Conservation (phyloP, 2,329 filamentous ascomycete species). For the Aspergillus unguis region DNA sequence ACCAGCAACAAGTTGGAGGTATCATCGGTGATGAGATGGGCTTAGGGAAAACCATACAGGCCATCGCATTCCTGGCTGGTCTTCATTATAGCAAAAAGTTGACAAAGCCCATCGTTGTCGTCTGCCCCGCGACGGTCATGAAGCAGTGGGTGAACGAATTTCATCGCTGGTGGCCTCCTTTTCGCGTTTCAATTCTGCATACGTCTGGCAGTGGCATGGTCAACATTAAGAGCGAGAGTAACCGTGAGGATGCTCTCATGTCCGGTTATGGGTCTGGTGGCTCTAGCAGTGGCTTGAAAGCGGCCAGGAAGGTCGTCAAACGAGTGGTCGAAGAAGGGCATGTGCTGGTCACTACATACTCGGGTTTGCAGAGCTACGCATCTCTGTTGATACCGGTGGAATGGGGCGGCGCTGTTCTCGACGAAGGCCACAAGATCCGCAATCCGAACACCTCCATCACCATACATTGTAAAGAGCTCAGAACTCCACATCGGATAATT, state of each 20-base stretch:
- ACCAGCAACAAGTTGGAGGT: conserved; percentile 83
- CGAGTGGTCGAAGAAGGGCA: conserved; percentile 81
- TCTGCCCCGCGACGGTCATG: conserved; percentile 90
- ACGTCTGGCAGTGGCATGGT: conserved; percentile 96
- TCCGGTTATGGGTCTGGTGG: conserved; percentile 46
- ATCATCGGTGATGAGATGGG: conserved; percentile 99
- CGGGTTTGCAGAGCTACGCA: conserved; percentile 88
- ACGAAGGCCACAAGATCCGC: conserved; percentile 97
- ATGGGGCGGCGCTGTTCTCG: conserved; percentile 91
- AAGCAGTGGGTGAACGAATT: conserved; percentile 99
- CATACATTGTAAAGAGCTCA: conserved; percentile 88
- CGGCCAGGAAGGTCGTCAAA: conserved; percentile 76
- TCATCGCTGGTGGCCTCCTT: conserved; percentile 98
- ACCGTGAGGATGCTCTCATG: conserved; percentile 61
- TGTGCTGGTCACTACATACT: conserved; percentile 92
- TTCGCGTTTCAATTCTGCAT: conserved; percentile 91
- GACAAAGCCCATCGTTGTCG: conserved; percentile 79
- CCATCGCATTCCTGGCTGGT: conserved; percentile 79
- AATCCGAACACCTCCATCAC: conserved; percentile 96
- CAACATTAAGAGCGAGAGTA: conserved; percentile 62
- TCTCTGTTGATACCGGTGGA: conserved; percentile 76
- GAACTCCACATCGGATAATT: conserved; percentile 86
- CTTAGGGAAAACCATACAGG: conserved; percentile 86
- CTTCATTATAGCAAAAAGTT: conserved; percentile 88
- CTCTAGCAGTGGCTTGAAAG: conserved; percentile 55